phyloP scores from a whole-genome alignment of 1,284 basidiomycete species.

The Coniferiporia weirii region DNA sequence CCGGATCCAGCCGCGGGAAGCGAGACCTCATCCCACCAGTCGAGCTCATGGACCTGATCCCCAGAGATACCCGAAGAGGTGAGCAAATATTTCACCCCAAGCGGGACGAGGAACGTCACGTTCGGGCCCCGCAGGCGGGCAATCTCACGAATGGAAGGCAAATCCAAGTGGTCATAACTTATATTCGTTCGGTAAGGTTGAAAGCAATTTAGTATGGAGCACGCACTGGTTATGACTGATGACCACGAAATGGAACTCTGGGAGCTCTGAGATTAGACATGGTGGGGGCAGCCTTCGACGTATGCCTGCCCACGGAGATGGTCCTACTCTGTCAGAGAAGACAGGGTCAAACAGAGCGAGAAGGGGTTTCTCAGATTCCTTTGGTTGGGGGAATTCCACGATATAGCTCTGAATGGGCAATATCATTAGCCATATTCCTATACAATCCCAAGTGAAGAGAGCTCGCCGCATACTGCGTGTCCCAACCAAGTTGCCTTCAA shows the following conservation, averaged over 20 bases:
- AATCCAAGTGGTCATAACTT: slow-evolving; percentile 33
- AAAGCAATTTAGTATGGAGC: background rate
- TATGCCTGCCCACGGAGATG: slow-evolving; percentile 26
- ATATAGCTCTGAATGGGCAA: slow-evolving; percentile 25
- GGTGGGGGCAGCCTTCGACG: slow-evolving; percentile 28
- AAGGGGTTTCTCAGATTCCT: slow-evolving; percentile 16
- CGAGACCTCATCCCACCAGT: slow-evolving; percentile 29
- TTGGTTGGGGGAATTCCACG: slow-evolving; percentile 25
- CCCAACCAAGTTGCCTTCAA: slow-evolving; percentile 32
- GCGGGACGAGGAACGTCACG: slow-evolving; percentile 28
- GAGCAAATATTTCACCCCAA: slow-evolving; percentile 27
- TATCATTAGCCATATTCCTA: background rate
- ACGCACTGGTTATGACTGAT: slow-evolving; percentile 34
- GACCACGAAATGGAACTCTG: slow-evolving; percentile 30
- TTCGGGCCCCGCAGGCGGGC: slow-evolving; percentile 18
- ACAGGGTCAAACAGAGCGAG: slow-evolving; percentile 33
- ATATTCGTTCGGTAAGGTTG: background rate
- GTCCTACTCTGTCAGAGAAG: slow-evolving; percentile 29
- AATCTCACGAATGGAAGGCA: slow-evolving; percentile 25
- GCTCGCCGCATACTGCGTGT: slow-evolving; percentile 27
- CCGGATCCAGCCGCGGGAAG: background rate
- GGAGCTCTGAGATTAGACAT: slow-evolving; percentile 29
- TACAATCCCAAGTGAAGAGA: background rate
- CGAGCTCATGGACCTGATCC: slow-evolving; percentile 27
- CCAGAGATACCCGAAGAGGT: slow-evolving; percentile 24